phyloP scores from a whole-genome alignment of 1,284 basidiomycete genomes.

The Leucoagaricus sp. region DNA sequence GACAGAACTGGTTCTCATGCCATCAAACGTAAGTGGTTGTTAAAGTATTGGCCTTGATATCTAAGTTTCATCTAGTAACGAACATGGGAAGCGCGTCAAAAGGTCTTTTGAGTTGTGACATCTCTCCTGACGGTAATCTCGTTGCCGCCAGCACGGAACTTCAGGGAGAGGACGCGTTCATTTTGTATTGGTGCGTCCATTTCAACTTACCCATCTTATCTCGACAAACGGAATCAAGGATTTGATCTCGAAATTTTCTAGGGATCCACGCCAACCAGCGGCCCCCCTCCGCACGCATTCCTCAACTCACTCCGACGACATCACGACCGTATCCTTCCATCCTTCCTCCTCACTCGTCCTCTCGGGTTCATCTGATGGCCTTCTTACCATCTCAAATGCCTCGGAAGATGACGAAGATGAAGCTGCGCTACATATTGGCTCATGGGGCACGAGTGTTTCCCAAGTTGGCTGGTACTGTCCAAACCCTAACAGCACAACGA shows the following conservation, averaged over 20 bases:
- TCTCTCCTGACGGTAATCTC: constrained; percentile 62
- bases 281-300: constrained; percentile 40
- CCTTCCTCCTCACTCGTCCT: constrained; percentile 44
- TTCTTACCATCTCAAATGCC: constrained; percentile 66
- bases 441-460: constrained; percentile 75
- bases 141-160: constrained; percentile 74
- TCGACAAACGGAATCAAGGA: neutral
- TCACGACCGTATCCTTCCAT: constrained; percentile 65
- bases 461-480: constrained; percentile 66
- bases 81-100: constrained; percentile 40
- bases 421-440: constrained; percentile 64
- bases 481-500: constrained; percentile 27
- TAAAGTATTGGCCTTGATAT: constrained; percentile 21
- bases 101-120: constrained; percentile 65
- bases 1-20: constrained; percentile 52
- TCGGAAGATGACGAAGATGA: constrained; percentile 77
- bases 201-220: neutral
- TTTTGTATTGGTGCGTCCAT: constrained; percentile 68
- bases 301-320: constrained; percentile 79
- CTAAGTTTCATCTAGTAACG: constrained; percentile 49
- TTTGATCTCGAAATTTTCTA: constrained; percentile 27
- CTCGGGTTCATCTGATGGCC: constrained; percentile 73
- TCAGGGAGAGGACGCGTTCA: constrained; percentile 66
- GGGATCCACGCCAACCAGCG: constrained; percentile 52
- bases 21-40: constrained; percentile 56